Base-by-base conservation (phyloP, 1,284 basidiomycete genomes). In the Xanthoconium separans region DNA sequence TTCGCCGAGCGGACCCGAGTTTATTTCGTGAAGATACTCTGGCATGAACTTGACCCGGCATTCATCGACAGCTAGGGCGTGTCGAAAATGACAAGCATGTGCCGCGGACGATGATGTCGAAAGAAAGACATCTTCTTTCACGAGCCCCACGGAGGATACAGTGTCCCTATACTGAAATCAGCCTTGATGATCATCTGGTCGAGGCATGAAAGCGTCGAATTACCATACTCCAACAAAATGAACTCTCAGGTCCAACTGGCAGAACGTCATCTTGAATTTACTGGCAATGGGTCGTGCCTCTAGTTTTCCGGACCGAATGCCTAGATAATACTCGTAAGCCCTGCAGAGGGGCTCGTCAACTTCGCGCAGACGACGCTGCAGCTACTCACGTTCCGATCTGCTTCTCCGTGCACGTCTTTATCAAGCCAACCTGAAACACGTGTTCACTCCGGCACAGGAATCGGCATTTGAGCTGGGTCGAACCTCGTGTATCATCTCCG, bases 181-280 rank as follows among this genome's bases (percentile, higher is more conserved):
- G 44, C 4, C 39, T 39, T n/a, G 11, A 18, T 18, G 5, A 9
- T 41, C 16, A 4, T 29, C 1, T 8, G 3, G 43, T 12, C 5
- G 18, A 16, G 4, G 9, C 5, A 44, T 8, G 6, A 37, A 16
- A 4, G 2, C 2, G 2, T 18, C 1, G 13, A 13, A 31, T 49
- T 50, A 77, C 76, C 75, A 77, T 7, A 66, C 74, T 2, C 76
- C 76, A 10, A 77, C 55, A 48, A 77, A 77, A 46, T 77, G 75
- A 5, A 76, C 54, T 37, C 52, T 61, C n/a, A 58, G 27, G 3
- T 65, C 64, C 13, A 58, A 54, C 47, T 65, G 62, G 0, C 66
- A 77, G 50, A 77, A 77, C 1, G 64, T 65, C 13, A 58, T 53
- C 56, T 73, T 77, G 59, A 78, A 77, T 8, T 57, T 56, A 10